These are phyloP conservation scores for Breynia disticha DNA, from an alignment of 441 rosid genomes.

Conservation along the genomic window DNA sequence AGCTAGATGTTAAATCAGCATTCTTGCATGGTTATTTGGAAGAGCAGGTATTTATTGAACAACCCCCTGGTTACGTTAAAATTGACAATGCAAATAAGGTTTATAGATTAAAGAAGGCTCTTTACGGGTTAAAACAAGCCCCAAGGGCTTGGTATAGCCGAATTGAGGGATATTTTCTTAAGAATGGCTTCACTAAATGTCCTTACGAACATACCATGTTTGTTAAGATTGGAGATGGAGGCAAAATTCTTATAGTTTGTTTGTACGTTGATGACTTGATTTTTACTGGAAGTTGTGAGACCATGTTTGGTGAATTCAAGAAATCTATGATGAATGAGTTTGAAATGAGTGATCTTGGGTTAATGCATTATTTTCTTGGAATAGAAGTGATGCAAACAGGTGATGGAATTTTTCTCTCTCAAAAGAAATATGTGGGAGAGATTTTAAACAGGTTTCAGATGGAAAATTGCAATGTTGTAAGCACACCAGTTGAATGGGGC, in stretches of 20 bases:
- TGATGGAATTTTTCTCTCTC: not conserved
- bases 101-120: not conserved
- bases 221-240: not conserved
- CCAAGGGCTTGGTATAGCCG: not conserved
- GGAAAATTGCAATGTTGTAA: not conserved
- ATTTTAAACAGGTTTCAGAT: not conserved
- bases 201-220: not conserved
- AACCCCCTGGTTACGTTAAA: not conserved
- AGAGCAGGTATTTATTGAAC: not conserved
- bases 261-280: slow-evolving; percentile 1
- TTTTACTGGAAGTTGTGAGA: not conserved
- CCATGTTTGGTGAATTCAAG: slow-evolving; percentile 1
- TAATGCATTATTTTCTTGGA: slow-evolving; percentile 1
- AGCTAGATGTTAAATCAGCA: slow-evolving; percentile 1
- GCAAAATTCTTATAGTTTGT: not conserved
- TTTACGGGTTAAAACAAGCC: slow-evolving; percentile 7
- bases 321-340: not conserved
- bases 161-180: slow-evolving; percentile 1
- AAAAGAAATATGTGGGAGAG: slow-evolving; percentile 2
- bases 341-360: not conserved
- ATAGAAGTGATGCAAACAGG: not conserved
- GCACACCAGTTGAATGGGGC: not conserved
- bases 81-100: not conserved
- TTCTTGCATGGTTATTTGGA: not conserved
- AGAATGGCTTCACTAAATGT: not conserved